phyloP scores from a whole-genome alignment of 352 stramenopile genomes.

The Pythium sp. region DNA sequence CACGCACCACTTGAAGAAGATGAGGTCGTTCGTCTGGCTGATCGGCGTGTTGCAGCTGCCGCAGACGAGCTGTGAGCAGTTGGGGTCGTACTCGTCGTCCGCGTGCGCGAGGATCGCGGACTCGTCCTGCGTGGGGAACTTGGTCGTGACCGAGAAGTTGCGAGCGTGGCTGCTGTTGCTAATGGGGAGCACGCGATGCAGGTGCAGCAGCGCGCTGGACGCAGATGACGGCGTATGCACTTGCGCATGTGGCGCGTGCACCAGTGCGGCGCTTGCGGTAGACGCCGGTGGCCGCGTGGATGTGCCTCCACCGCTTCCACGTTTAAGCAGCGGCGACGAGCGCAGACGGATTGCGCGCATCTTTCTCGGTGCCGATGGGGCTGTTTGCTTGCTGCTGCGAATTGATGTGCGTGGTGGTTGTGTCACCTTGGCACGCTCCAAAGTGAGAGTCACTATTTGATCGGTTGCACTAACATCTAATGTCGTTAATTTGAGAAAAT shows the following conservation, averaged over 20 bases:
- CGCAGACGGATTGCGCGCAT: constrained; percentile 18
- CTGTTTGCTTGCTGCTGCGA: neutral
- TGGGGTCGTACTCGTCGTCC: constrained; percentile 31
- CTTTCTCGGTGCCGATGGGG: neutral
- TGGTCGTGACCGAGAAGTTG: constrained; percentile 25
- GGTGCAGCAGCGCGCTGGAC: constrained; percentile 3
- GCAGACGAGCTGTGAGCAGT: constrained; percentile 57
- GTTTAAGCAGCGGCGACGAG: constrained; percentile 5
- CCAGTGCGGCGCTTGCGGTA: neutral
- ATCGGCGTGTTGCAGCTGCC: constrained; percentile 63
- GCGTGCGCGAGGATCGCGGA: constrained; percentile 37
- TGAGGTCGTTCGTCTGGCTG: constrained; percentile 58
- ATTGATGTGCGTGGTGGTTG: constrained; percentile 2
- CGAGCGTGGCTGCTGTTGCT: neutral
- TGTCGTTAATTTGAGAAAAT: neutral
- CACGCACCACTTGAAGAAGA: constrained; percentile 75
- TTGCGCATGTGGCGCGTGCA: neutral
- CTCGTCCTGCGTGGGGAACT: constrained; percentile 56
- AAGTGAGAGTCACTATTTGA: neutral
- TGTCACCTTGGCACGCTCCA: neutral
- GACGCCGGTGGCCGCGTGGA: neutral
- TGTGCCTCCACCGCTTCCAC: neutral
- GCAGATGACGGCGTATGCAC: neutral
- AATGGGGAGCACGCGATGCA: neutral
- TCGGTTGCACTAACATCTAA: neutral